Base-by-base conservation (phyloP, 1,284 basidiomycete species). In the Anthracocystis setariae region DNA sequence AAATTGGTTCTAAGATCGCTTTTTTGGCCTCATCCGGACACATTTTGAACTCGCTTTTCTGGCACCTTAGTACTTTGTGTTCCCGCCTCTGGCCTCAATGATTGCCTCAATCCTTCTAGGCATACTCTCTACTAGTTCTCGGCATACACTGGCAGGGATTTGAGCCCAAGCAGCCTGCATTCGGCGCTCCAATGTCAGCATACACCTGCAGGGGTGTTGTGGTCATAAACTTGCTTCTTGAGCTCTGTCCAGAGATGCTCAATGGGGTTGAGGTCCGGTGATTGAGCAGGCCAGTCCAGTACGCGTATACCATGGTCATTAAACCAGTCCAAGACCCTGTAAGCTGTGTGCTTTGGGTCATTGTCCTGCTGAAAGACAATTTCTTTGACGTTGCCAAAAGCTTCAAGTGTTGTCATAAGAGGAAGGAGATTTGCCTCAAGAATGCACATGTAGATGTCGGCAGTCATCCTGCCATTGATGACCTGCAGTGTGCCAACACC, bases 251-350 rank as follows among this genome's bases (percentile, higher is more conserved):
- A 85, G 10, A 83, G 65, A 51, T 85, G 82, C 76, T 85, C 83
- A 74, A 84, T 84, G 21, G 79, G 79, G 55, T 83, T 84, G 18
- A 84, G 70, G 70, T 85, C 82, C 25, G 82, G 80, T 44, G 83
- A 84, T 42, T 80, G 74, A 35, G 83, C 72, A 46, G 80, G 83
- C 82, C 81, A 85, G 20, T 52, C 25, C 21, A 84, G 37, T 42
- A 80, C 60, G 29, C 53, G 47, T 44, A 83, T 72, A 13, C 55
- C 45, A 51, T 82, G 39, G 42, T 81, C 58, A 56, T 78, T 35
- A 53, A 84, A 77, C 78, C 77, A 67, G 20, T 58, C 29, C 35
- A 49, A 43, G 5, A 49, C 45, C 24, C 29, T 32, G 20, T 47
- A 46, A 12, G 66, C 64, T 7, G 47, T 69, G 44, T 84, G 79